phyloP scores from a whole-genome alignment of 345 rosid genomes.

The Gynandropsis gynandra region DNA sequence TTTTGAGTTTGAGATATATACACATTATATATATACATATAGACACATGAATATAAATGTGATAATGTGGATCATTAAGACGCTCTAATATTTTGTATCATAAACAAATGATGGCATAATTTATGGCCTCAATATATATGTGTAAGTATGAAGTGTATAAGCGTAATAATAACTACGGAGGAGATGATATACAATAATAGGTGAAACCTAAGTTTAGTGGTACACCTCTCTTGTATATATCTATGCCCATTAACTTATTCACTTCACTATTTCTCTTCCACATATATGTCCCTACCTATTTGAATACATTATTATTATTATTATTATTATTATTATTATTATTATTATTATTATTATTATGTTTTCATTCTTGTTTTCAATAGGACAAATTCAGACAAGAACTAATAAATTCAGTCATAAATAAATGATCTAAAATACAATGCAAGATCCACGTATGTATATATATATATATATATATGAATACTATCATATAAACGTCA shows the following conservation, averaged over 20 bases:
- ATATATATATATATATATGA: too few species aligned
- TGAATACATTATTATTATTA: too few species aligned
- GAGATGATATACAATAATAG: conserved; percentile 26
- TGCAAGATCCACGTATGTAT: too few species aligned
- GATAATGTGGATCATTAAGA: neutral
- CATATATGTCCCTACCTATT: conserved; percentile 24
- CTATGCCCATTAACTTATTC: conserved; percentile 18
- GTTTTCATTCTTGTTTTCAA: too few species aligned
- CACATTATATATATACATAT: conserved; percentile 4
- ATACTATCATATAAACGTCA: conserved; percentile 15
- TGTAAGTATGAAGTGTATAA: conserved; percentile 11
- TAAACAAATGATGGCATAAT: conserved; percentile 23
- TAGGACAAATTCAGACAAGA: too few species aligned
- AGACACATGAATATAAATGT: neutral
- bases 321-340: too few species aligned
- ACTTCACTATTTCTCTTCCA: conserved; percentile 27
- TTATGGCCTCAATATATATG: conserved; percentile 3
- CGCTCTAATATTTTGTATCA: neutral
- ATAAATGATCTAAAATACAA: too few species aligned
- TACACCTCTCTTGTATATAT: conserved; percentile 26
- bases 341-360: too few species aligned
- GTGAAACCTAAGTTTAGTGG: conserved; percentile 33
- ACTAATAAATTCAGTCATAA: too few species aligned
- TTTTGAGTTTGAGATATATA: conserved; percentile 5
- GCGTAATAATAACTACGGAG: conserved; percentile 14